Base-by-base conservation (phyloP, 1,284 basidiomycete genomes). In the Ustilago tritici region DNA sequence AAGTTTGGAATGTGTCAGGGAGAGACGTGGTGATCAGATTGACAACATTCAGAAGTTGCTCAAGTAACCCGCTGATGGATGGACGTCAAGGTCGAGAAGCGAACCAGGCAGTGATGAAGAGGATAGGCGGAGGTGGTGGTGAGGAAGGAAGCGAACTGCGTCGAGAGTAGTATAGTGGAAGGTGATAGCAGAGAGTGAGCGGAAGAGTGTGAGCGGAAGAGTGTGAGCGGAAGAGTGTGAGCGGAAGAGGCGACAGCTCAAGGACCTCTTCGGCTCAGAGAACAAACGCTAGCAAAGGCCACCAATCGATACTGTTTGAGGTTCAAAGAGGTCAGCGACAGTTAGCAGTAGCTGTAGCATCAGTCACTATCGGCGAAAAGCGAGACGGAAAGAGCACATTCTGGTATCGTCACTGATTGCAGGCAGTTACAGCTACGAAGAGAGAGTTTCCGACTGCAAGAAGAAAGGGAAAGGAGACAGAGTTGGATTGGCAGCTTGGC, bases 31-130 rank as follows among this genome's bases (percentile, higher is more conserved):
- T 50, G 40, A 57, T 46, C 46, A 57, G 56, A 7, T 57, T 31
- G 56, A 43, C 56, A 28, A 23, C 56, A 57, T 57, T 28, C 56
- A 46, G 56, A 9, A 34, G 14, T 12, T 46, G 41, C n/a, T 3
- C 11, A 9, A 11, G 15, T n/a, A 41, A 7, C 11, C 43, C n/a
- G 43, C 43, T 46, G n/a, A 31, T 14, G 31, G 28, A 31, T 14
- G 10, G 11, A 14, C 28, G 14, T 15, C 11, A 17, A 46, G 15
- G 49, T 50, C 9, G 49, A 50, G 31, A 28, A 3, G 23, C 12
- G 49, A 32, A 31, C 14, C 11, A 50, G 28, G 15, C 31, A 28
- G 31, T 50, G 36, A 36, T 6, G 55, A 32, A 23, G 36, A 19
- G n/a, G n/a, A 38, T 6, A 15, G 10, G 35, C 9, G 31, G 34